Percentiles rank a stretch among this genome's conserved stretches.
phyloP scores from a whole-genome alignment of 1,139 yeast genomes.

The Williopsis jadinii region DNA sequence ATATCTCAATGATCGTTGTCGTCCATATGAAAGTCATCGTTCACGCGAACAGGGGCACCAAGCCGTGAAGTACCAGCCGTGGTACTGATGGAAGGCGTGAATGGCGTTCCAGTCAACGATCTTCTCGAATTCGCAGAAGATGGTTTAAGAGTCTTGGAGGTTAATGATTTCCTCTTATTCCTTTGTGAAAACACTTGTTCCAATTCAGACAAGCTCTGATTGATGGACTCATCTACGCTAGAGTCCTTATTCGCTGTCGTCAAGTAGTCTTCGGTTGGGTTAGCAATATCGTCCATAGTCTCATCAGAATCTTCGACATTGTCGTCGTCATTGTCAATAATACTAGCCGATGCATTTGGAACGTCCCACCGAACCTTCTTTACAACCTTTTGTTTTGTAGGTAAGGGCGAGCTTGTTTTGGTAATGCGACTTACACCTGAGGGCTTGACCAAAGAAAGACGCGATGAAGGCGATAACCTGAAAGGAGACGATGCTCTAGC shows the following conservation, averaged over 20 bases:
- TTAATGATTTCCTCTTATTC: conserved; percentile 19
- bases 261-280: conserved; percentile 16
- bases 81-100: not conserved
- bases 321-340: conserved; percentile 4
- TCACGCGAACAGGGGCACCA: not conserved
- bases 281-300: conserved; percentile 26
- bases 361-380: conserved; percentile 37
- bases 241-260: conserved; percentile 8
- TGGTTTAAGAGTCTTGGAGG: conserved; percentile 17
- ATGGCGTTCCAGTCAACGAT: conserved; percentile 2
- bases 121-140: conserved; percentile 1
- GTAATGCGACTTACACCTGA: conserved; percentile 6
- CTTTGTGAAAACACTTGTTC: conserved; percentile 11
- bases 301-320: conserved; percentile 23
- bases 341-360: conserved; percentile 16
- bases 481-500: conserved; percentile 16
- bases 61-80: not conserved
- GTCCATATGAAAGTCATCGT: too few relatives aligned
- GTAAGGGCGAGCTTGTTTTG: conserved; percentile 8
- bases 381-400: conserved; percentile 9
- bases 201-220: conserved; percentile 15
- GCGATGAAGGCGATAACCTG: conserved; percentile 16
- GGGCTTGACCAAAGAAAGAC: conserved; percentile 7
- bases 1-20: too few relatives aligned
- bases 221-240: conserved; percentile 9